phyloP scores from a whole-genome alignment of 306 rosid species.

The Comarum palustre region DNA sequence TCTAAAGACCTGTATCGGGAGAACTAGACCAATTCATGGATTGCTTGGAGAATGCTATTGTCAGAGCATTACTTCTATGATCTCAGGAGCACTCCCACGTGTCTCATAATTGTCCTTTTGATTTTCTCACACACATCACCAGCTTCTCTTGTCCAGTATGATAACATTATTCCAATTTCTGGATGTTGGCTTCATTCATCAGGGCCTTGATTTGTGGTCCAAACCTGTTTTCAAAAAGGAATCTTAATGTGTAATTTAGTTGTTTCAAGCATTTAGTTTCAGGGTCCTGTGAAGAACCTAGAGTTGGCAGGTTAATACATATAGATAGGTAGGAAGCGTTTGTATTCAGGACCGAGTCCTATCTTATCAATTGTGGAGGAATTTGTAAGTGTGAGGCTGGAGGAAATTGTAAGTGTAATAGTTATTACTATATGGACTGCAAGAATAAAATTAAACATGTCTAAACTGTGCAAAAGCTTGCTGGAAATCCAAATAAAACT shows the following conservation, averaged over 20 bases:
- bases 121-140: too few species aligned
- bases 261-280: not conserved
- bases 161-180: too few species aligned
- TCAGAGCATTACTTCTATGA: too few species aligned
- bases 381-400: not conserved
- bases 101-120: too few species aligned
- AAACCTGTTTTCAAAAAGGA: not conserved
- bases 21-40: too few species aligned
- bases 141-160: too few species aligned
- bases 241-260: not conserved
- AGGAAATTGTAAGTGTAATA: constrained; percentile 3
- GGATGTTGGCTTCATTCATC: too few species aligned
- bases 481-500: constrained; percentile 19
- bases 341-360: constrained; percentile 10
- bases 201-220: too few species aligned
- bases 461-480: constrained; percentile 16
- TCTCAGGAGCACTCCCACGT: too few species aligned
- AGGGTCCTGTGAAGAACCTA: not conserved
- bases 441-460: not conserved
- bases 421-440: not conserved
- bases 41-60: too few species aligned
- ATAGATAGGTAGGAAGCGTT: not conserved
- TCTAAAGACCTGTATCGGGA: too few species aligned
- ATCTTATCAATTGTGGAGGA: not conserved
- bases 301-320: not conserved